phyloP scores from a whole-genome alignment of 345 rosid genomes.

The Cardiospermum halicacabum region DNA sequence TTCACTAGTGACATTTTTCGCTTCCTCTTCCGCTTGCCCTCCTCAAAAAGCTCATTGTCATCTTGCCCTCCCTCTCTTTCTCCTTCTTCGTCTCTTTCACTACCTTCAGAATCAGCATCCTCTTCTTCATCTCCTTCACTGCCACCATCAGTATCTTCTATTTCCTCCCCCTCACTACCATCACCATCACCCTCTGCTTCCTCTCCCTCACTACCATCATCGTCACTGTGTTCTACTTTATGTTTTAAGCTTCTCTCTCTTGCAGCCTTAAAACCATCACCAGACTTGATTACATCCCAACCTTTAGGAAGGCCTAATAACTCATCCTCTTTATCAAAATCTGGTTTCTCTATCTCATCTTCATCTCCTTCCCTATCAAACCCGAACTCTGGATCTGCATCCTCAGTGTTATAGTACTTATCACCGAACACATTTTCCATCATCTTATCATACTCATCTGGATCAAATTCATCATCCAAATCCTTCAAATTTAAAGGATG shows the following conservation, averaged over 20 bases:
- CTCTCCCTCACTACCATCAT: constrained; percentile 18
- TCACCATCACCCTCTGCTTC: constrained; percentile 17
- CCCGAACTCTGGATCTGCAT: constrained; percentile 39
- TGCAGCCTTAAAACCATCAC: constrained; percentile 58
- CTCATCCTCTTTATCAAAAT: constrained; percentile 84
- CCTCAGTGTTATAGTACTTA: constrained; percentile 60
- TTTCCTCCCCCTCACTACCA: constrained; percentile 18
- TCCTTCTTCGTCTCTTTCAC: constrained; percentile 9
- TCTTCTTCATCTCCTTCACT: constrained; percentile 6
- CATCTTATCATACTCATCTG: constrained; percentile 68
- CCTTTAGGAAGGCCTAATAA: constrained; percentile 73
- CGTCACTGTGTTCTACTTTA: constrained; percentile 27
- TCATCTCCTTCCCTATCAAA: constrained; percentile 40
- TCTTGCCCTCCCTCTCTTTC: constrained; percentile 11
- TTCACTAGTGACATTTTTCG: constrained; percentile 53
- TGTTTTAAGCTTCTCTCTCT: constrained; percentile 52
- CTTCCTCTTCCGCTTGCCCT: constrained; percentile 64
- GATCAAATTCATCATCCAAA: constrained; percentile 77
- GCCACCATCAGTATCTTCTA: constrained; percentile 11
- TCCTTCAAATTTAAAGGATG: constrained; percentile 30
- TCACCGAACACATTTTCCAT: constrained; percentile 69
- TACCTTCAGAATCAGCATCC: constrained; percentile 1
- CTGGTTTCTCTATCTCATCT: constrained; percentile 58
- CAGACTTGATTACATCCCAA: constrained; percentile 48
- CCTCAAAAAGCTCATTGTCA: constrained; percentile 27